Evolutionary conservation across 2,329 filamentous ascomycete species (phyloP).

Genomic region (Thelonectria blattea): DNA sequence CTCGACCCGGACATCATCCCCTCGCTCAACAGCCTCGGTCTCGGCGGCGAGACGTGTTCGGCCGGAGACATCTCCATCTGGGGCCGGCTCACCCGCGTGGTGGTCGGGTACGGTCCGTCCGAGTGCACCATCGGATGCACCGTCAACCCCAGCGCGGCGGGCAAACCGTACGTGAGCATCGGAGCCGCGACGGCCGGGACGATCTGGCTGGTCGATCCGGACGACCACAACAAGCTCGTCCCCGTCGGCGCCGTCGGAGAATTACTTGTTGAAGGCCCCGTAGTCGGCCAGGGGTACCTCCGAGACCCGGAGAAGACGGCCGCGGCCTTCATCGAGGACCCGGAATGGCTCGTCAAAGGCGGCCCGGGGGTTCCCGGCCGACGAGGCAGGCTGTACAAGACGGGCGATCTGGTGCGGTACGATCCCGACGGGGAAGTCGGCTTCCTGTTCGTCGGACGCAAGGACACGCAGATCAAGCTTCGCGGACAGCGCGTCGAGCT

Average conservation of each 20-base stretch:
- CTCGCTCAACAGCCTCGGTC: conserved; percentile 53
- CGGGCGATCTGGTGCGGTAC: conserved; percentile 64
- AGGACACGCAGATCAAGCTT: conserved; percentile 72
- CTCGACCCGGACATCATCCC: conserved; percentile 53
- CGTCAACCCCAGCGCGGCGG: conserved; percentile 48
- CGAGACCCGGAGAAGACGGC: conserved; percentile 63
- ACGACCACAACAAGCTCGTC: conserved; percentile 53
- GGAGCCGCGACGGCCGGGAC: conserved; percentile 55
- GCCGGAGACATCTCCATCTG: conserved; percentile 55
- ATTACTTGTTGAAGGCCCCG: conserved; percentile 61
- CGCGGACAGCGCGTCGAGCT: conserved; percentile 70
- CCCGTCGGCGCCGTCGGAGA: conserved; percentile 58
- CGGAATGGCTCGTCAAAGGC: conserved; percentile 56
- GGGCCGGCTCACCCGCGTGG: conserved; percentile 53
- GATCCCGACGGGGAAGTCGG: conserved; percentile 58
- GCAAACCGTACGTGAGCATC: conserved; percentile 50
- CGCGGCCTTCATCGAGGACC: conserved; percentile 62
- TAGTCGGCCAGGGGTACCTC: conserved; percentile 68
- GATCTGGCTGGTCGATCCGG: conserved; percentile 59
- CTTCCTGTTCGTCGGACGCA: conserved; percentile 65
- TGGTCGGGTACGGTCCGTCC: conserved; percentile 60
- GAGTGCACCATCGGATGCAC: conserved; percentile 61
- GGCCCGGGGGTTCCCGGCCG: conserved; percentile 45
- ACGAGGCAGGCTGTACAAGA: conserved; percentile 60
- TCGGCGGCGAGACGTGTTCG: conserved; percentile 61